Conservation (phyloP, 2,329 filamentous ascomycete species). For the Colletotrichum lentis region DNA sequence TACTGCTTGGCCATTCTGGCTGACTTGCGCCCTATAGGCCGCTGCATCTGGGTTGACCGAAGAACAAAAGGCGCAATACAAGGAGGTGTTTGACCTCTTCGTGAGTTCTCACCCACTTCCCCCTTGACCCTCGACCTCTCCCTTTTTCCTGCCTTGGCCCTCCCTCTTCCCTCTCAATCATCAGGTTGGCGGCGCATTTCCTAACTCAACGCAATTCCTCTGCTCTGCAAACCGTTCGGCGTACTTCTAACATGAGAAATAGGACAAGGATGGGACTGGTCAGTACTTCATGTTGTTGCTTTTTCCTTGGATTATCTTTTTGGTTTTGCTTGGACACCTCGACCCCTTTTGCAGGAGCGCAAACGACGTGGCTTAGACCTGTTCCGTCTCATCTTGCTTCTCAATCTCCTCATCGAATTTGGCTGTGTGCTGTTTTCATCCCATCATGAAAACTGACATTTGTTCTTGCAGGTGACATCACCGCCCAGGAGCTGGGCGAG, state of each 20-base stretch:
- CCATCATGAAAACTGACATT: constrained; percentile 42
- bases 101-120: constrained; percentile 66
- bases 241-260: constrained; percentile 40
- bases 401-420: neutral
- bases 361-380: constrained; percentile 25
- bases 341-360: neutral
- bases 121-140: constrained; percentile 6
- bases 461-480: constrained; percentile 76
- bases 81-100: constrained; percentile 99
- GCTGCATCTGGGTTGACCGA: constrained; percentile 70
- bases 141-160: constrained; percentile 11
- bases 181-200: constrained; percentile 19
- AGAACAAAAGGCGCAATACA: constrained; percentile 99
- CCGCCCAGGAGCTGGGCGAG: constrained; percentile 87
- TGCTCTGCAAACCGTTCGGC: constrained; percentile 25
- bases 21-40: constrained; percentile 9
- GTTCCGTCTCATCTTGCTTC: constrained; percentile 28
- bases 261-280: constrained; percentile 94
- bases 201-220: neutral
- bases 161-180: neutral
- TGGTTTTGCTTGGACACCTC: constrained; percentile 10
- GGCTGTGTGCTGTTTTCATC: constrained; percentile 15
- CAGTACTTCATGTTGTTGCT: constrained; percentile 53
- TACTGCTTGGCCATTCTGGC: neutral
- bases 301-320: constrained; percentile 10